Base-by-base conservation (phyloP, 768 basidiomycete genomes). In the Boletus pseudopeckii region DNA sequence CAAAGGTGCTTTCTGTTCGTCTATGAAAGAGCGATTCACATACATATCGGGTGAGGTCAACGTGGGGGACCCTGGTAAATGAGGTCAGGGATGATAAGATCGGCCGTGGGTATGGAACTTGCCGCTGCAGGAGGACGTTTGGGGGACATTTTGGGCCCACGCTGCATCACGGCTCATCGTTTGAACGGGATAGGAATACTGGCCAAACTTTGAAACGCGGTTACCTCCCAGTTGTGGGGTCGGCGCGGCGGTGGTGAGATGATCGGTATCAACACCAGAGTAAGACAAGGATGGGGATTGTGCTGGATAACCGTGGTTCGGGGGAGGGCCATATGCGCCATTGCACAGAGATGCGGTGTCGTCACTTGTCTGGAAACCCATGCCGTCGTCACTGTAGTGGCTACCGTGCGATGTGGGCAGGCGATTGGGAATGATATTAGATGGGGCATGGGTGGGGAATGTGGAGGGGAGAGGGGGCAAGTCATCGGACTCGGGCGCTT, bases 11-110 rank as follows among this genome's bases (percentile, higher is more conserved):
- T 86, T 86, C 61, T 82, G 79, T 50, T 86, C 85, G 39, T 85
- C 85, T 24, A 67, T 67, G 50, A 73, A 67, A 56, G 74, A 76
- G 48, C 81, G 76, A 51, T 71, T 62, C 24, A 75, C 65, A 64
- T 80, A 82, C 63, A 83, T 74, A 52, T 82, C 79, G 32, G 70
- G 62, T 7, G 69, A 71, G 38, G 70, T 71, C 61, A 76, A 66
- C 50, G 80, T 80, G 43, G 85, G 84, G 1, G 88, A 84, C 64
- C 83, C 83, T 54, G 72, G 67, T 59, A 76, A 83, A 45, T 71
- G 74, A 44, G 57, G 58, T 70, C 60, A 70, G 71, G 58, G 50
- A 47, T 45, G 64, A 62, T 61, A 55, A 62, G 60, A 60, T 72
- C 60, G 67, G 50, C 44, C 57, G 61, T 59, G 60, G 58, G 51